Evolutionary conservation across 371 early-diverging fungal species (phyloP).

Genomic region (Phascolomyces articulosus): DNA sequence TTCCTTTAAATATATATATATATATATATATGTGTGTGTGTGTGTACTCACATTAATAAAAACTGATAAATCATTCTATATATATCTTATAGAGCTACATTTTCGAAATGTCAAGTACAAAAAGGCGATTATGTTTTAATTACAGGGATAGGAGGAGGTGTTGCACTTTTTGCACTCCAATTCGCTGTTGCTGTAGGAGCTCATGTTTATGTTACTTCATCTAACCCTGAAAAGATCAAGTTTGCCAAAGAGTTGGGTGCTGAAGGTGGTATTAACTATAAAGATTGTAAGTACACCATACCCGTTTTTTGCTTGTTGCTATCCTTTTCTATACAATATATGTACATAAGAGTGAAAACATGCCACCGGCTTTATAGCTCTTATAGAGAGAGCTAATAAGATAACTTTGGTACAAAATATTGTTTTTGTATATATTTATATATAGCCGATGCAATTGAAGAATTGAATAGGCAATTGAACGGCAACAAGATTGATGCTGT

Average conservation of each 20-base stretch:
- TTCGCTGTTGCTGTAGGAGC: slow-evolving; percentile 73
- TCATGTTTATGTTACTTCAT: slow-evolving; percentile 74
- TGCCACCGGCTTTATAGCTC: too few relatives aligned
- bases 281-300: slow-evolving; percentile 48
- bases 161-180: slow-evolving; percentile 70
- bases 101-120: slow-evolving; percentile 62
- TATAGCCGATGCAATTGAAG: slow-evolving; percentile 55
- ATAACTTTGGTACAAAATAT: not conserved
- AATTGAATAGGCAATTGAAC: slow-evolving; percentile 51
- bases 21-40: not conserved
- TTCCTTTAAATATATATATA: slow-evolving; percentile 8
- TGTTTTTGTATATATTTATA: too few relatives aligned
- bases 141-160: slow-evolving; percentile 80
- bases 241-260: slow-evolving; percentile 69
- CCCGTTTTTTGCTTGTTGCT: too few relatives aligned
- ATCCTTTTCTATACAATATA: too few relatives aligned
- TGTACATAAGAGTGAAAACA: too few relatives aligned
- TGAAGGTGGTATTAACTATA: slow-evolving; percentile 72
- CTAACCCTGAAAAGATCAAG: slow-evolving; percentile 64
- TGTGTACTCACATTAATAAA: not conserved
- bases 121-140: slow-evolving; percentile 65
- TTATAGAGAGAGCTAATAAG: too few relatives aligned
- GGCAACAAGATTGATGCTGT: slow-evolving; percentile 52
- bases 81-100: slow-evolving; percentile 40
- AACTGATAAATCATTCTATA: not conserved